Percentiles rank a stretch among this genome's conserved stretches.
Evolutionary conservation across 2,329 filamentous ascomycete genomes (phyloP).

Genomic region (Coniosporium tulheliwenetii): DNA sequence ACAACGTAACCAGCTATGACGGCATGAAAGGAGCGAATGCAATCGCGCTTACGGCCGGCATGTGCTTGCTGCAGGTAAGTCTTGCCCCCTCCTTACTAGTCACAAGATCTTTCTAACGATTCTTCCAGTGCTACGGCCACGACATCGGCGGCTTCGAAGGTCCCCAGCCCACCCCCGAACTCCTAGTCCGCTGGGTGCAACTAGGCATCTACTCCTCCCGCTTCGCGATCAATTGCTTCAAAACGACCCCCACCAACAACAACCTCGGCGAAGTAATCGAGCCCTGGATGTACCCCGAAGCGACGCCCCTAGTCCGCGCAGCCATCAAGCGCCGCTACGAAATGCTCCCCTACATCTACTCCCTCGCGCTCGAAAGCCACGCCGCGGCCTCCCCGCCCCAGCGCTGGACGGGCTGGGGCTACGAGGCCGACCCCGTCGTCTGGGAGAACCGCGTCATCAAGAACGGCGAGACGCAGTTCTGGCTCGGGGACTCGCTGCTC

Average conservation of each 20-base stretch:
- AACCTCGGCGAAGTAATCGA: conserved; percentile 58
- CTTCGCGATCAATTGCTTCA: conserved; percentile 68
- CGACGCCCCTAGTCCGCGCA: conserved; percentile 44
- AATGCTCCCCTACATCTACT: conserved; percentile 57
- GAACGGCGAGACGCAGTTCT: conserved; percentile 52
- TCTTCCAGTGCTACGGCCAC: conserved; percentile 45
- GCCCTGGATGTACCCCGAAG: conserved; percentile 62
- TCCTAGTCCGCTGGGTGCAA: conserved; percentile 59
- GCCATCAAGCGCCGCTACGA: conserved; percentile 57
- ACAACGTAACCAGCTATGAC: conserved; percentile 60
- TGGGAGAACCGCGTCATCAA: conserved; percentile 43
- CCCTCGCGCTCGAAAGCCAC: conserved; percentile 46
- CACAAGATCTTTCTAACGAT: not conserved
- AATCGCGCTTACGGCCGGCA: conserved; percentile 49
- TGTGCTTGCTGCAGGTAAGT: conserved; percentile 46
- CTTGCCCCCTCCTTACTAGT: not conserved
- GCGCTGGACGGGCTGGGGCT: conserved; percentile 60
- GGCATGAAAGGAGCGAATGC: conserved; percentile 59
- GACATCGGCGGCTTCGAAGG: conserved; percentile 66
- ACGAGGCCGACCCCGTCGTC: conserved; percentile 48
- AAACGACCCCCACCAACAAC: conserved; percentile 51
- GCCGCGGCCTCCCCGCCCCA: conserved; percentile 46
- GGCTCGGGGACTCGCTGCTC: conserved; percentile 52
- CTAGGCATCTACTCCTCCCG: conserved; percentile 53
- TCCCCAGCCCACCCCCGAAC: conserved; percentile 53